Evolutionary conservation across 805 yeast species (phyloP).

Genomic region (Candida incommunis): DNA sequence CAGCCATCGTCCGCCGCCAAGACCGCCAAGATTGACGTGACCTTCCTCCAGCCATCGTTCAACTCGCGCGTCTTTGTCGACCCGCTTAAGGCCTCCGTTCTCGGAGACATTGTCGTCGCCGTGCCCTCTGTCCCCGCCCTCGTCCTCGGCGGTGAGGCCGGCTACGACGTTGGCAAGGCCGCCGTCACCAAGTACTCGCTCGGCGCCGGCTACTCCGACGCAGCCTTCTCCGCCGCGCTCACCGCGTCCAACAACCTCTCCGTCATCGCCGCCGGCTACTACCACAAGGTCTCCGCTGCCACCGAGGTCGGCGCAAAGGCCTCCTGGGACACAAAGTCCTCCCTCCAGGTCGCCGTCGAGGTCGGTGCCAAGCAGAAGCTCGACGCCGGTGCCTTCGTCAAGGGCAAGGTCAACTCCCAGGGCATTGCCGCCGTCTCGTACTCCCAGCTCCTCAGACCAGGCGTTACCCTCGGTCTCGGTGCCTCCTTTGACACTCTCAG

Average conservation of each 20-base stretch:
- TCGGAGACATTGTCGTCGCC: slow-evolving; percentile 91
- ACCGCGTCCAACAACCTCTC: slow-evolving; percentile 76
- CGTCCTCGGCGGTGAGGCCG: slow-evolving; percentile 93
- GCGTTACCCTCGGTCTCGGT: slow-evolving; percentile 94
- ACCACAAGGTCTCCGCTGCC: slow-evolving; percentile 82
- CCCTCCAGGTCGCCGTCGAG: slow-evolving; percentile 78
- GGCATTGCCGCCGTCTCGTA: slow-evolving; percentile 89
- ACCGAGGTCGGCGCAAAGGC: slow-evolving; percentile 98
- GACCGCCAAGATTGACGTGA: slow-evolving; percentile 80
- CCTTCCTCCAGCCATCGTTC: slow-evolving; percentile 84
- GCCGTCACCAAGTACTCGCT: slow-evolving; percentile 87
- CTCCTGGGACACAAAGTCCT: slow-evolving; percentile 73
- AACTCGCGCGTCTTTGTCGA: slow-evolving; percentile 93
- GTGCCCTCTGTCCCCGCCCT: slow-evolving; percentile 66
- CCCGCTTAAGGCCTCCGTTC: slow-evolving; percentile 87
- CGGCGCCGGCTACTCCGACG: slow-evolving; percentile 85
- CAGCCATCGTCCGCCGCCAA: slow-evolving; percentile 69
- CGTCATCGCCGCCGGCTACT: slow-evolving; percentile 88
- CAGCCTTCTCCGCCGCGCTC: slow-evolving; percentile 74
- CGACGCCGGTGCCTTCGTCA: slow-evolving; percentile 78
- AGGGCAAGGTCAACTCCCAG: slow-evolving; percentile 93
- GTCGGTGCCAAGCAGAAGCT: slow-evolving; percentile 89
- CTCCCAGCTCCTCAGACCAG: slow-evolving; percentile 90
- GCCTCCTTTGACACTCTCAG: slow-evolving; percentile 92
- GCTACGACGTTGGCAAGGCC: slow-evolving; percentile 90